phyloP scores from a whole-genome alignment of 345 rosid genomes.

The Eucalyptus erythrocorys region DNA sequence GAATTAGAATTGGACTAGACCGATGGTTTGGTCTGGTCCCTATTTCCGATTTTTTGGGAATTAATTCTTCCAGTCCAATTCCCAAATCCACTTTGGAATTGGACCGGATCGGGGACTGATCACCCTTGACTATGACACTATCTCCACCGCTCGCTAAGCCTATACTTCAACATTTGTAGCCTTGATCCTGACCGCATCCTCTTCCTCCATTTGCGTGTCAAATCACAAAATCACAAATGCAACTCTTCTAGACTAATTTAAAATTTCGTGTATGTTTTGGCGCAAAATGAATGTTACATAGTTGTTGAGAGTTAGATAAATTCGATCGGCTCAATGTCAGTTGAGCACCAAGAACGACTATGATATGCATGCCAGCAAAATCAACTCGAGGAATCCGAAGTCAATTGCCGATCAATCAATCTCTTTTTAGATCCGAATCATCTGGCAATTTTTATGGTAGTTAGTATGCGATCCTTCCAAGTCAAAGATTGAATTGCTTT shows the following conservation, averaged over 20 bases:
- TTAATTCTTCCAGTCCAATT: fast-evolving
- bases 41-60: no score
- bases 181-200: background rate
- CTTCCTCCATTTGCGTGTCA: background rate
- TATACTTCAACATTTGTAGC: background rate
- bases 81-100: background rate
- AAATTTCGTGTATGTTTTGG: background rate
- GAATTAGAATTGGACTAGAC: fast-evolving
- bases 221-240: background rate
- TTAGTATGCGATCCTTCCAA: background rate
- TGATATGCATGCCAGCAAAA: background rate
- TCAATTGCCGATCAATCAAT: background rate
- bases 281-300: background rate
- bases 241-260: background rate
- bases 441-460: background rate
- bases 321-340: background rate
- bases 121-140: background rate
- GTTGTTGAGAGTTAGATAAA: background rate
- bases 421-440: background rate
- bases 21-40: fast-evolving
- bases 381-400: background rate
- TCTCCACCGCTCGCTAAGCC: background rate
- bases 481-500: background rate
- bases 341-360: background rate
- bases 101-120: fast-evolving